These are phyloP conservation scores for Penicillium sp. DNA, from an alignment of 2,329 filamentous ascomycete species.

Conservation along the genomic window DNA sequence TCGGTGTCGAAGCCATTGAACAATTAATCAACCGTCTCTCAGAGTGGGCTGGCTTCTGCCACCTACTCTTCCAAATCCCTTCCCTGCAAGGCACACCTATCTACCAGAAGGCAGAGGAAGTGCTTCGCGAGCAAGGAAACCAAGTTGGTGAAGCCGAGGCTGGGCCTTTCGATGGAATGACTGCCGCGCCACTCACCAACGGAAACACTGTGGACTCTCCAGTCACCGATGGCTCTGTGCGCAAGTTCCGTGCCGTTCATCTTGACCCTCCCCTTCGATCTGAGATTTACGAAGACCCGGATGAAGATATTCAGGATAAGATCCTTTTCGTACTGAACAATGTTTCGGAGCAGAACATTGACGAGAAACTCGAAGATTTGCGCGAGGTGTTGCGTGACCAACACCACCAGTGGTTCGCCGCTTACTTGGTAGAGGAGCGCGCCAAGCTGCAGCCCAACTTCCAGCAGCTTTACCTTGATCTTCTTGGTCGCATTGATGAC, in stretches of 20 bases:
- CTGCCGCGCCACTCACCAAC: conserved; percentile 59
- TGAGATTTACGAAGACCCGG: conserved; percentile 75
- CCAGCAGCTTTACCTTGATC: conserved; percentile 86
- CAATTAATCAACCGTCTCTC: conserved; percentile 79
- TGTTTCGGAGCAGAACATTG: conserved; percentile 84
- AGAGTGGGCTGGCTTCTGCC: conserved; percentile 96
- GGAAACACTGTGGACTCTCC: conserved; percentile 67
- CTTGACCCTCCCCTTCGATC: conserved; percentile 68
- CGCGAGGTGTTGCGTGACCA: conserved; percentile 74
- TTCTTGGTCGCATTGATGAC: conserved; percentile 80
- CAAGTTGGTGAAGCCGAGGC: conserved; percentile 57
- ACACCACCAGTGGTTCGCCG: conserved; percentile 95
- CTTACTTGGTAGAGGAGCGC: conserved; percentile 90
- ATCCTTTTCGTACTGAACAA: conserved; percentile 97
- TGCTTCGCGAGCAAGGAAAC: conserved; percentile 67
- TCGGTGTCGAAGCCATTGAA: conserved; percentile 90
- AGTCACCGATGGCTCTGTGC: conserved; percentile 60
- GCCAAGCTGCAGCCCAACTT: conserved; percentile 98
- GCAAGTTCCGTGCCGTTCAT: conserved; percentile 76
- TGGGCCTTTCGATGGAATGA: conserved; percentile 38
- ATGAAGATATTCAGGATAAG: conserved; percentile 83
- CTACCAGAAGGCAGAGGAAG: conserved; percentile 77
- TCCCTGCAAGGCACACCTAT: conserved; percentile 83
- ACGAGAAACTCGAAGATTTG: conserved; percentile 80
- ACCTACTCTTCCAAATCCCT: conserved; percentile 77